Percentiles rank a stretch among this genome's conserved stretches.
phyloP scores from a whole-genome alignment of 2,329 filamentous ascomycete genomes.

The Coniochaeta sp. region DNA sequence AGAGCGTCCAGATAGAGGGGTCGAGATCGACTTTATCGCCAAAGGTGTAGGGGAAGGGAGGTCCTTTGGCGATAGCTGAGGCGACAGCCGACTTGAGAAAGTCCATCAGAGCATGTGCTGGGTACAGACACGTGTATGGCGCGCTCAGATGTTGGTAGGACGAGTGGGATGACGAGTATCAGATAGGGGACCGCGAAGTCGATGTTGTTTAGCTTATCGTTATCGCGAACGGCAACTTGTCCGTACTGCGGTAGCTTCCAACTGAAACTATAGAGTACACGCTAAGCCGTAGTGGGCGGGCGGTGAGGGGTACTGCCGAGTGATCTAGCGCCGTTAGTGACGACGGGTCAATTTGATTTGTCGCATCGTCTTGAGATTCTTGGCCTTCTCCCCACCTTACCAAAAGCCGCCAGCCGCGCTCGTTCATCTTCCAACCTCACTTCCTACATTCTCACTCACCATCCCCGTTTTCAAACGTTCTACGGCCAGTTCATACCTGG shows the following conservation, averaged over 20 bases:
- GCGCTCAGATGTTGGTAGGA: not conserved
- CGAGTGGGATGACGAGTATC: not conserved
- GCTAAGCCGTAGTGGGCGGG: not conserved
- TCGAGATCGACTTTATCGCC: constrained; percentile 89
- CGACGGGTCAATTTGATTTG: not conserved
- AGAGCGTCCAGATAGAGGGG: constrained; percentile 91
- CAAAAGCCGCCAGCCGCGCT: constrained; percentile 1
- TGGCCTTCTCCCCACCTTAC: not conserved
- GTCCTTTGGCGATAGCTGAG: constrained; percentile 91
- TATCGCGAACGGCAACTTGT: constrained; percentile 2
- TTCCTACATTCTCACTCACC: not conserved
- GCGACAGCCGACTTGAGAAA: constrained; percentile 97
- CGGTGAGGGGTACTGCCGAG: not conserved
- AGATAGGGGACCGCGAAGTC: not conserved
- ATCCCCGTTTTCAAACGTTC: not conserved
- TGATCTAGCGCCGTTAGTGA: not conserved
- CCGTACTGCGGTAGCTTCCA: not conserved
- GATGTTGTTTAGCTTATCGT: not conserved
- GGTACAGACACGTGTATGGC: not conserved
- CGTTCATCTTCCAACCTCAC: not conserved
- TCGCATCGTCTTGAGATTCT: not conserved
- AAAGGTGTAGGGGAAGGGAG: constrained; percentile 86
- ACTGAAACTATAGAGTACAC: not conserved
- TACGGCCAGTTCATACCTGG: not conserved
- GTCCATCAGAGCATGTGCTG: constrained; percentile 59